These are phyloP conservation scores for Diplogelasinospora grovesii DNA, from an alignment of 495 filamentous ascomycete species.

Conservation along the genomic window DNA sequence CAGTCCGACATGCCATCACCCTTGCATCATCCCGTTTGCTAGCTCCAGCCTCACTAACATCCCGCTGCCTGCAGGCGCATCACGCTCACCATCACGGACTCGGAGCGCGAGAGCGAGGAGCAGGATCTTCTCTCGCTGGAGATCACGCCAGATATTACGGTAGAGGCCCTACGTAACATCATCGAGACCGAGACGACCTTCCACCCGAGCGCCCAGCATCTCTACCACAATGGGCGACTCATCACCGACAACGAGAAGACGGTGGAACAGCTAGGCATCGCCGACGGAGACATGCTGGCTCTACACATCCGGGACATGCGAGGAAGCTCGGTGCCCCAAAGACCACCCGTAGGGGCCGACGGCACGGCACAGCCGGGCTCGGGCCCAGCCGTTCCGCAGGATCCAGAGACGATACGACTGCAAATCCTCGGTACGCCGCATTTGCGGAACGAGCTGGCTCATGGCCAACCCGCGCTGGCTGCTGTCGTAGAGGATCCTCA, in stretches of 20 bases:
- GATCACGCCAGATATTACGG: slow-evolving; percentile 74
- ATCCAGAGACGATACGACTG: slow-evolving; percentile 76
- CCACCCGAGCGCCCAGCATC: slow-evolving; percentile 53
- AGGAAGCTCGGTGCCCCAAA: slow-evolving; percentile 31
- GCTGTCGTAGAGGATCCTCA: slow-evolving; percentile 69
- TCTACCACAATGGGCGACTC: slow-evolving; percentile 86
- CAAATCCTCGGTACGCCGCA: slow-evolving; percentile 75
- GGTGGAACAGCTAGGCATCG: slow-evolving; percentile 72
- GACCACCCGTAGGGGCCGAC: slow-evolving; percentile 21
- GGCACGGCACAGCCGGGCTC: slow-evolving; percentile 28
- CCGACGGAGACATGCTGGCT: slow-evolving; percentile 87
- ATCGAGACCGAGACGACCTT: slow-evolving; percentile 54
- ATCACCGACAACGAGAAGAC: slow-evolving; percentile 71
- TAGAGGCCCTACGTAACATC: slow-evolving; percentile 79
- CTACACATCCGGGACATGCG: slow-evolving; percentile 63
- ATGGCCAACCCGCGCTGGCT: slow-evolving; percentile 67
- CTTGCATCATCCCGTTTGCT: background rate
- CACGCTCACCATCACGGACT: slow-evolving; percentile 67
- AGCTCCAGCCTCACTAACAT: background rate
- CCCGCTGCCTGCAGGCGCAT: slow-evolving; percentile 18
- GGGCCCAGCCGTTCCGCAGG: slow-evolving; percentile 35
- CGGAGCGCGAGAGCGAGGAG: slow-evolving; percentile 58
- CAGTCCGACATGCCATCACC: background rate
- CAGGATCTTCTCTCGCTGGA: slow-evolving; percentile 79
- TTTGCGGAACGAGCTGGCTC: slow-evolving; percentile 58